These are phyloP conservation scores for Elongisporangium prolatum DNA, from an alignment of 352 stramenopile species.

Conservation along the genomic window DNA sequence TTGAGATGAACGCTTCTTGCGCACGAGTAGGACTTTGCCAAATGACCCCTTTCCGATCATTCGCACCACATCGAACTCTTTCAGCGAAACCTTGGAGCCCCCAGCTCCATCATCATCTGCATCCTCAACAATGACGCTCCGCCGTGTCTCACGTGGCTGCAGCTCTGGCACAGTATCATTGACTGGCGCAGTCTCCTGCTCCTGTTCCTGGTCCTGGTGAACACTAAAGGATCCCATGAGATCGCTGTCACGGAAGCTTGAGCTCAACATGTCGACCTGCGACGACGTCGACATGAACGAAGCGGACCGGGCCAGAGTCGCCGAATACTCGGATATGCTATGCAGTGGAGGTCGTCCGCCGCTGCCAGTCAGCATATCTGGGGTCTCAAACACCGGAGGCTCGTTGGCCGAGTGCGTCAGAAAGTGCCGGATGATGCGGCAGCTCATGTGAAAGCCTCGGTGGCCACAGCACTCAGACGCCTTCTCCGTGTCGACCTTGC, in stretches of 20 bases:
- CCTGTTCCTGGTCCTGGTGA: conserved; percentile 12
- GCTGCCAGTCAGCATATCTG: conserved; percentile 17
- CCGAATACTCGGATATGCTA: conserved; percentile 53
- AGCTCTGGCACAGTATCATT: conserved; percentile 25
- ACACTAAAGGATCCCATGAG: conserved; percentile 25
- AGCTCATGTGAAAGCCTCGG: conserved; percentile 60
- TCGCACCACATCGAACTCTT: conserved; percentile 86
- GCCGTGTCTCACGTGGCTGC: conserved; percentile 9
- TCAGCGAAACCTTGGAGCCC: conserved; percentile 61
- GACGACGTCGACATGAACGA: conserved; percentile 12
- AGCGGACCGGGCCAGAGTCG: conserved; percentile 10
- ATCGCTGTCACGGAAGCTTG: conserved; percentile 35
- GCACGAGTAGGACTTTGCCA: conserved; percentile 88
- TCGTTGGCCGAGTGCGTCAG: conserved; percentile 74
- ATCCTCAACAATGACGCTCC: conserved; percentile 65
- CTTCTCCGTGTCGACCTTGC: conserved; percentile 64
- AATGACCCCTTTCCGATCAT: conserved; percentile 92
- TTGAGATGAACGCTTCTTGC: conserved; percentile 72
- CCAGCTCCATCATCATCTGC: conserved; percentile 47
- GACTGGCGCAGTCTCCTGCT: conserved; percentile 20
- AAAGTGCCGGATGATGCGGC: conserved; percentile 65
- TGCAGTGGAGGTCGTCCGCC: conserved; percentile 30
- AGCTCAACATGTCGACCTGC: conserved; percentile 43
- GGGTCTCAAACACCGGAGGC: conserved; percentile 60
- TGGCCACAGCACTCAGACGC: conserved; percentile 60